Base-by-base conservation (phyloP, 2,329 filamentous ascomycete genomes). In the Chaetomium sp. region DNA sequence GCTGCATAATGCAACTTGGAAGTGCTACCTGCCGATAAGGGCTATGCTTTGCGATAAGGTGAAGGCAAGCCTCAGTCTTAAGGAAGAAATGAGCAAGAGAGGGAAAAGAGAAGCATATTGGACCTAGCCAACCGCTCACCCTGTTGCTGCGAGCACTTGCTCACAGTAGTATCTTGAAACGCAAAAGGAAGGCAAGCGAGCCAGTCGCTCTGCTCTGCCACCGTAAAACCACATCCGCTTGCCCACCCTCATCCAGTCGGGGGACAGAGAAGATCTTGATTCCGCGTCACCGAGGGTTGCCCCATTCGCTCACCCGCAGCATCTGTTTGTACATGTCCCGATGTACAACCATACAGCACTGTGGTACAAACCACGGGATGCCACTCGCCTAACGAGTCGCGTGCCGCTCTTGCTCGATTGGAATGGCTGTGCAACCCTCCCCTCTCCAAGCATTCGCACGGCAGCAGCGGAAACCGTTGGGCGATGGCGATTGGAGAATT, bases 371-470 rank as follows among this genome's bases (percentile, higher is more conserved):
- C 19, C 19, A 51, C 57, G 57, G 57, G 57, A 60, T 35, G 29
- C 45, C 47, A 35, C 25, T 47, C 5, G n/a, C 27, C 27, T 35
- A 54, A 47, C 49, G 35, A 61, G 50, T 61, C 59, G 49, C 59
- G 49, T 61, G 59, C 59, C 49, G 59, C 38, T 60, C 16, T 19
- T 61, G 49, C 49, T 54, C 50, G 12, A 55, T 53, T 49, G 47
- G 31, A 51, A 35, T 29, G 31, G 57, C 16, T 13, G 31, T 60
- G 57, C 45, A 25, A 60, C 57, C 27, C 16, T 31, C 16, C 57
- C 33, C 25, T 50, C 31, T 13, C 10, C 47, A 33, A 25, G 29
- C 57, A 16, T 57, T 5, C 6, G 35, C 21, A 19, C 9, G 35
- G 54, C 23, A 23, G 35, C 54, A 33, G 13, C 31, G 42, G n/a